Conservation (phyloP, 1,284 basidiomycete genomes). For the Rugosomyces carneus region DNA sequence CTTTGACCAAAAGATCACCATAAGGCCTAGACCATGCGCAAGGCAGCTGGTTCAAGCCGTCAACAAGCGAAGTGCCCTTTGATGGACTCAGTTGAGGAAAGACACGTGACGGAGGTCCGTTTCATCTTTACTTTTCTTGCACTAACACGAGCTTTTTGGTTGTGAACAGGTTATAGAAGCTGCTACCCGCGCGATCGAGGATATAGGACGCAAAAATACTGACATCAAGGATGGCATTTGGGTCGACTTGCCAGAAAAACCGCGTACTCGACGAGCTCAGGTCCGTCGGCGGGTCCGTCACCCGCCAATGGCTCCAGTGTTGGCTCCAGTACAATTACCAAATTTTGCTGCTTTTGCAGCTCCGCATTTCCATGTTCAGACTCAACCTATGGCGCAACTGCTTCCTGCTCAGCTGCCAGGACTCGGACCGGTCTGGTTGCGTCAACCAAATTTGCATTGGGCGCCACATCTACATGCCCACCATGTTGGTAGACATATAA, state of each 20-base stretch:
- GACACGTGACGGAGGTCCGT: conserved; percentile 60
- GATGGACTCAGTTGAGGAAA: conserved; percentile 63
- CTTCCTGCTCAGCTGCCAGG: background rate
- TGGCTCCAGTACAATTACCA: background rate
- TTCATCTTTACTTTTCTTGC: background rate
- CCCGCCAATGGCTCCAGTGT: background rate
- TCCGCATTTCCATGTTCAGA: background rate
- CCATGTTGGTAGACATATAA: background rate
- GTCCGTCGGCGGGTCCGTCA: background rate
- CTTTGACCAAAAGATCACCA: background rate
- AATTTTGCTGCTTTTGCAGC: background rate
- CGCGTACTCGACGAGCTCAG: background rate
- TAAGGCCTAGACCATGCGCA: background rate
- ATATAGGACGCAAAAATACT: conserved; percentile 49
- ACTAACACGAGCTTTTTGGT: background rate
- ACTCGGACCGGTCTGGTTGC: background rate
- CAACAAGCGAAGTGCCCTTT: conserved; percentile 47
- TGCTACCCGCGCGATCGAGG: conserved; percentile 55
- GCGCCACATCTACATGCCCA: background rate
- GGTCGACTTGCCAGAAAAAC: conserved; percentile 43
- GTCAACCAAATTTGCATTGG: background rate
- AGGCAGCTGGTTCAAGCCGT: conserved; percentile 15
- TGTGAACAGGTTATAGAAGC: conserved; percentile 56
- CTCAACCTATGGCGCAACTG: background rate
- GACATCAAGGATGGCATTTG: conserved; percentile 47